Percentiles rank a stretch among this genome's conserved stretches.
Conservation (phyloP, 208 protist genomes). For the Balamuthia mandrillaris region DNA sequence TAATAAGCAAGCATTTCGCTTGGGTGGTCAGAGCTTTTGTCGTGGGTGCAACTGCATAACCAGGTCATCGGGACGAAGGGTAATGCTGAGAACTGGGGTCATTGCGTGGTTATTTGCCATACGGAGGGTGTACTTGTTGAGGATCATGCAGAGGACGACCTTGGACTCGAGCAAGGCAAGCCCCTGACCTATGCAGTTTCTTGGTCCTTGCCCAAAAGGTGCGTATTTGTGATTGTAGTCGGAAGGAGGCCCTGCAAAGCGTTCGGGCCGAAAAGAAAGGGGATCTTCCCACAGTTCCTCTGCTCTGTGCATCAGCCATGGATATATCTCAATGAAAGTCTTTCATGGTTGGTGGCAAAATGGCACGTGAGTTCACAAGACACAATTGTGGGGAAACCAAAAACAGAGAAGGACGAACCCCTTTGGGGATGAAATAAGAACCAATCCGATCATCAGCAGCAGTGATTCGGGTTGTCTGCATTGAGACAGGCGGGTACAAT, state of each 20-base stretch:
- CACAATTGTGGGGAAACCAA: not conserved
- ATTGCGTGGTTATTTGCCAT: not conserved
- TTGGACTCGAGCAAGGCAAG: constrained; percentile 21
- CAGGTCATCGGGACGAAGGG: not conserved
- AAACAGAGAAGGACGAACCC: not conserved
- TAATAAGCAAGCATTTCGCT: too few relatives aligned
- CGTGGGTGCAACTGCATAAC: not conserved
- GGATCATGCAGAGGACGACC: constrained; percentile 12
- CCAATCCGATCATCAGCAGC: not conserved
- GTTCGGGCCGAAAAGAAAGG: not conserved
- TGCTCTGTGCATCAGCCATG: constrained; percentile 2
- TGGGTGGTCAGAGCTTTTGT: too few relatives aligned
- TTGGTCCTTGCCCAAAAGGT: not conserved
- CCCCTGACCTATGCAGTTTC: constrained; percentile 23
- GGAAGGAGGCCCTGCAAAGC: not conserved
- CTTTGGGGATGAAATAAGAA: not conserved
- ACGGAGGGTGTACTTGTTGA: not conserved
- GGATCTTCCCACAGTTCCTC: constrained; percentile 10
- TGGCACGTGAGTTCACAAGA: not conserved
- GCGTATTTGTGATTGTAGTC: not conserved
- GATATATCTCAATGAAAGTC: not conserved
- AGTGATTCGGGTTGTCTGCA: constrained; percentile 25
- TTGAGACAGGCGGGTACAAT: not conserved
- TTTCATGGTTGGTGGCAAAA: not conserved
- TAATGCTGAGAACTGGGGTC: constrained; percentile 13